Percentiles rank a stretch among this genome's conserved stretches.
These are phyloP conservation scores for Escovopsis sp. DNA, from an alignment of 2,329 filamentous ascomycete species.

Conservation along the genomic window DNA sequence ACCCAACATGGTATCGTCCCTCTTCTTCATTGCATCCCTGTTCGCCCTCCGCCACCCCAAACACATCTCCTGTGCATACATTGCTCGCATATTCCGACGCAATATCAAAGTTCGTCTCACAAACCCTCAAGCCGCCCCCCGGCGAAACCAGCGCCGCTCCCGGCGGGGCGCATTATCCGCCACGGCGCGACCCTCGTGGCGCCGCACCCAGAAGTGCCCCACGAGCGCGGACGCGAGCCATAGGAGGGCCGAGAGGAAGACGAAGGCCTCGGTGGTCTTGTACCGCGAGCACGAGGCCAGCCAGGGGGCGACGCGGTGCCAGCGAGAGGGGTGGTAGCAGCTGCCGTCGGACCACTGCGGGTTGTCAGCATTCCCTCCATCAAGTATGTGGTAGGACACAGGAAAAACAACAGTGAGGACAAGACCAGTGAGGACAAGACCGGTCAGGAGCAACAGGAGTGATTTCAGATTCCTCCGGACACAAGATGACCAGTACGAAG, in stretches of 20 bases:
- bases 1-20: no score
- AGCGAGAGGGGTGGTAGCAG: conserved; percentile 44
- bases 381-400: no score
- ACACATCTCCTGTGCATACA: no score
- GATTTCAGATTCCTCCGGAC: no score
- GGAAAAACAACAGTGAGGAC: no score
- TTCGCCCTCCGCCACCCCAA: no score
- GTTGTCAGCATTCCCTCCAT: background rate
- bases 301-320: conserved; percentile 35
- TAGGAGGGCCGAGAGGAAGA: conserved; percentile 53
- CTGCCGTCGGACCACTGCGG: conserved; percentile 28
- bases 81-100: no score
- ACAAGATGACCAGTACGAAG: no score
- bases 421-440: no score
- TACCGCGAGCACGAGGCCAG: conserved; percentile 44
- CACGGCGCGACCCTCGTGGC: conserved; percentile 20
- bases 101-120: background rate
- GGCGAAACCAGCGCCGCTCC: conserved; percentile 26
- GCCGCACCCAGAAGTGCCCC: conserved; percentile 37
- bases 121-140: conserved; percentile 26
- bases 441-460: no score
- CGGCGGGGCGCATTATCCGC: conserved; percentile 17
- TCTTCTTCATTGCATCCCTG: no score
- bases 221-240: conserved; percentile 53
- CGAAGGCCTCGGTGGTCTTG: conserved; percentile 57